These are phyloP conservation scores for Dryas drummondii DNA, from an alignment of 306 rosid species.

Conservation along the genomic window DNA sequence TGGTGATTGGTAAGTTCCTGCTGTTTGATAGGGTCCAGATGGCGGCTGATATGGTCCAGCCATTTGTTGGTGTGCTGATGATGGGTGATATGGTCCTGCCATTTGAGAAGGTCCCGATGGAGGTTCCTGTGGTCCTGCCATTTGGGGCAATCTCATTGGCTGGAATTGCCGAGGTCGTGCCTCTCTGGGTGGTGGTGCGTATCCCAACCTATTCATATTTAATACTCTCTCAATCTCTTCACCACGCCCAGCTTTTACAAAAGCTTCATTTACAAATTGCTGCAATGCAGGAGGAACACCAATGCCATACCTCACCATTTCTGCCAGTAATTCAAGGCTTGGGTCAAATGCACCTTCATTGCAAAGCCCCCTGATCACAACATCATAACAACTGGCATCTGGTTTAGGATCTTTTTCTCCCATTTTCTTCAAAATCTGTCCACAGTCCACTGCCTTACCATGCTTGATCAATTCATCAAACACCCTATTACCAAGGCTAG, in stretches of 20 bases:
- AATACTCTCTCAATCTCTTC: slow-evolving; percentile 73
- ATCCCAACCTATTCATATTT: slow-evolving; percentile 44
- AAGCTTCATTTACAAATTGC: slow-evolving; percentile 49
- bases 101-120: slow-evolving; percentile 29
- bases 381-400: slow-evolving; percentile 78
- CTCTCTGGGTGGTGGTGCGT: slow-evolving; percentile 37
- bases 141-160: slow-evolving; percentile 38
- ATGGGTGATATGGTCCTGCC: slow-evolving; percentile 33
- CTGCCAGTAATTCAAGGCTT: slow-evolving; percentile 56
- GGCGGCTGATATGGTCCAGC: slow-evolving; percentile 28
- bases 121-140: slow-evolving; percentile 30
- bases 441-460: slow-evolving; percentile 67
- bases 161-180: slow-evolving; percentile 28
- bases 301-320: slow-evolving; percentile 73
- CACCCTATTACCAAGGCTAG: slow-evolving; percentile 68
- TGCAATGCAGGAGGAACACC: slow-evolving; percentile 66
- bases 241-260: slow-evolving; percentile 57
- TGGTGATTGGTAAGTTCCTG: slow-evolving; percentile 12
- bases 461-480: slow-evolving; percentile 72
- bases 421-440: slow-evolving; percentile 76
- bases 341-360: slow-evolving; percentile 54
- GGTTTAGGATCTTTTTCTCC: slow-evolving; percentile 96
- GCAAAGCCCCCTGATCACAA: slow-evolving; percentile 82
- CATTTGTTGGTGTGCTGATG: slow-evolving; percentile 32
- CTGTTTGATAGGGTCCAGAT: slow-evolving; percentile 23